Evolutionary conservation across 2,329 filamentous ascomycete species (phyloP).

Genomic region (Cytospora chrysosperma): DNA sequence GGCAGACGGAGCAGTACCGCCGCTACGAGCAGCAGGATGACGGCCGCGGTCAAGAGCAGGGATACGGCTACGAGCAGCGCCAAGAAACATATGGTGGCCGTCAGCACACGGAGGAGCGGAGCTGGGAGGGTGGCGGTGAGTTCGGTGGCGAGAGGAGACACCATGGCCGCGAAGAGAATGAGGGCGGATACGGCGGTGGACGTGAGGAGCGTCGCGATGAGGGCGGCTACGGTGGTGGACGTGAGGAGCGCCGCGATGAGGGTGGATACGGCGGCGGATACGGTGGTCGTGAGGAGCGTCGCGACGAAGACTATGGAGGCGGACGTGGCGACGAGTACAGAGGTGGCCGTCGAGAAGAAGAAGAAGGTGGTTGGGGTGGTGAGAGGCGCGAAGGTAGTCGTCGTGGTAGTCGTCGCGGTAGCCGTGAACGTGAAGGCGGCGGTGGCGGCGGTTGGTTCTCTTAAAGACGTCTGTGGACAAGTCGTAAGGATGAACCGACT

Average conservation of each 20-base stretch:
- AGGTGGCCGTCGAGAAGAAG: neutral
- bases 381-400: slow-evolving; percentile 24
- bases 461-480: neutral
- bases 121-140: slow-evolving; percentile 37
- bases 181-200: slow-evolving; percentile 22
- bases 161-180: slow-evolving; percentile 24
- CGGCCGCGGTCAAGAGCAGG: slow-evolving; percentile 38
- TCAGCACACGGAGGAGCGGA: slow-evolving; percentile 57
- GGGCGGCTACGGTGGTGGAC: slow-evolving; percentile 1
- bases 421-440: slow-evolving; percentile 14
- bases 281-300: slow-evolving; percentile 28
- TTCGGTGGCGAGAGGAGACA: slow-evolving; percentile 22
- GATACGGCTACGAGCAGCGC: slow-evolving; percentile 59
- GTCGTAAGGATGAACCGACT: neutral
- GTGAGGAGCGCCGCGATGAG: neutral
- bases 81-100: slow-evolving; percentile 57
- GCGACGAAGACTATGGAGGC: slow-evolving; percentile 14
- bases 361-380: slow-evolving; percentile 19
- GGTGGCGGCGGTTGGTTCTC: slow-evolving; percentile 22
- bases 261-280: slow-evolving; percentile 24
- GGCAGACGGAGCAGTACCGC: slow-evolving; percentile 57
- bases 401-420: slow-evolving; percentile 25
- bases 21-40: slow-evolving; percentile 58
- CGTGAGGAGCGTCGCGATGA: slow-evolving; percentile 27
- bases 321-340: slow-evolving; percentile 22